phyloP scores from a whole-genome alignment of 2,329 filamentous ascomycete genomes.

The Botrytis squamosa region DNA sequence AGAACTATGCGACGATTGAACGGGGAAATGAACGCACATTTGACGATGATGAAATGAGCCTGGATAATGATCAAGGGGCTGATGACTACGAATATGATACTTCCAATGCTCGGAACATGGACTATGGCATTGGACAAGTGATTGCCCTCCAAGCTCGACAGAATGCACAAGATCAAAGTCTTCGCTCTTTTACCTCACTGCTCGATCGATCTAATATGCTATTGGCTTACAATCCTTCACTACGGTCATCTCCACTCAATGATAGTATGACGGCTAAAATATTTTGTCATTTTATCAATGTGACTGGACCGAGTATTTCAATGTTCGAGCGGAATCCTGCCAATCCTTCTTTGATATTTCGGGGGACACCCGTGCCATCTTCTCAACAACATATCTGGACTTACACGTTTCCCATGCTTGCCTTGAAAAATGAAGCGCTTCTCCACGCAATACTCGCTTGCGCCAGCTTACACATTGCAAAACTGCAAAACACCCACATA shows the following conservation, averaged over 20 bases:
- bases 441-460: slow-evolving; percentile 89
- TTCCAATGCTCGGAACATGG: slow-evolving; percentile 25
- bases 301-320: slow-evolving; percentile 82
- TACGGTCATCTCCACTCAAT: slow-evolving; percentile 69
- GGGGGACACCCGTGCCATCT: slow-evolving; percentile 58
- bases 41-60: slow-evolving; percentile 23
- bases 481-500: slow-evolving; percentile 69
- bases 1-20: neutral
- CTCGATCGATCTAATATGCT: slow-evolving; percentile 49
- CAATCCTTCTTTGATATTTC: slow-evolving; percentile 67
- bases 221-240: slow-evolving; percentile 64
- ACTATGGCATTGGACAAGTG: slow-evolving; percentile 17
- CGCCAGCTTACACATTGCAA: slow-evolving; percentile 83
- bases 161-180: slow-evolving; percentile 37
- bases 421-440: slow-evolving; percentile 80
- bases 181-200: slow-evolving; percentile 49
- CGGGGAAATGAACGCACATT: slow-evolving; percentile 39
- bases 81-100: slow-evolving; percentile 43
- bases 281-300: slow-evolving; percentile 89
- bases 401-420: slow-evolving; percentile 78
- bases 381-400: slow-evolving; percentile 66
- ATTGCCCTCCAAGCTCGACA: slow-evolving; percentile 36
- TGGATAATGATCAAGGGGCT: slow-evolving; percentile 39
- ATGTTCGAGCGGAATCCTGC: slow-evolving; percentile 81
- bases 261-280: slow-evolving; percentile 78